Conservation (phyloP, 1,284 basidiomycete genomes). For the Marasmius tenuissimus region DNA sequence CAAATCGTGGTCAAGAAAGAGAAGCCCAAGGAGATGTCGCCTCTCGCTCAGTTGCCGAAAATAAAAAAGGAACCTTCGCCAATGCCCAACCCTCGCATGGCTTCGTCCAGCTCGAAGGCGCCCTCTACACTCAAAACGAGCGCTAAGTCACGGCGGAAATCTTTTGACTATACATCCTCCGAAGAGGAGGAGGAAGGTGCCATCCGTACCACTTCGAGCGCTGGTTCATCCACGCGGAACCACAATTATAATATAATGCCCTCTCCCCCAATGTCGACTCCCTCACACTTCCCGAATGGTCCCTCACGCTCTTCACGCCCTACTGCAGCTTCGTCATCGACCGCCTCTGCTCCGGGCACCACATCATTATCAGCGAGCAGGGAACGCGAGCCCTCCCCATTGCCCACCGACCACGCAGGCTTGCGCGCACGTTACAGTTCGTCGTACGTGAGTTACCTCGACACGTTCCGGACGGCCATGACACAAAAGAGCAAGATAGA, state of each 20-base stretch:
- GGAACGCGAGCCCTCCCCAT: constrained; percentile 32
- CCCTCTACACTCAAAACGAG: constrained; percentile 17
- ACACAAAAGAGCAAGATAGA: constrained; percentile 49
- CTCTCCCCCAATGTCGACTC: constrained; percentile 22
- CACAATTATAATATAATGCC: constrained; percentile 16
- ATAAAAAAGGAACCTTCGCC: constrained; percentile 17
- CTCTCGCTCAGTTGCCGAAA: constrained; percentile 20
- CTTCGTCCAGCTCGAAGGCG: constrained; percentile 13
- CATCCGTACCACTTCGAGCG: constrained; percentile 1
- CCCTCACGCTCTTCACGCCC: constrained; percentile 19
- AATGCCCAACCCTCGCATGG: constrained; percentile 17
- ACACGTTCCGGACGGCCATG: constrained; percentile 42
- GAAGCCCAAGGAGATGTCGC: constrained; percentile 35
- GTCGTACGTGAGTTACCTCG: constrained; percentile 51
- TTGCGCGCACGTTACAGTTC: constrained; percentile 53
- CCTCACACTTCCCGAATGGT: constrained; percentile 5
- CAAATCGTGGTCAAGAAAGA: constrained; percentile 23
- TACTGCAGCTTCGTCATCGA: constrained; percentile 7
- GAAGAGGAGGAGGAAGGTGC: constrained; percentile 47
- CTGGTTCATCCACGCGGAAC: constrained; percentile 11
- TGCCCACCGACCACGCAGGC: constrained; percentile 38
- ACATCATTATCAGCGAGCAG: background rate
- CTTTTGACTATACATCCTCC: constrained; percentile 61
- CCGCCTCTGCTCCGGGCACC: background rate
- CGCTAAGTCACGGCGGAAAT: constrained; percentile 37